These are phyloP conservation scores for Plantago major DNA, from an alignment of 257 asterid genomes.

Conservation along the genomic window DNA sequence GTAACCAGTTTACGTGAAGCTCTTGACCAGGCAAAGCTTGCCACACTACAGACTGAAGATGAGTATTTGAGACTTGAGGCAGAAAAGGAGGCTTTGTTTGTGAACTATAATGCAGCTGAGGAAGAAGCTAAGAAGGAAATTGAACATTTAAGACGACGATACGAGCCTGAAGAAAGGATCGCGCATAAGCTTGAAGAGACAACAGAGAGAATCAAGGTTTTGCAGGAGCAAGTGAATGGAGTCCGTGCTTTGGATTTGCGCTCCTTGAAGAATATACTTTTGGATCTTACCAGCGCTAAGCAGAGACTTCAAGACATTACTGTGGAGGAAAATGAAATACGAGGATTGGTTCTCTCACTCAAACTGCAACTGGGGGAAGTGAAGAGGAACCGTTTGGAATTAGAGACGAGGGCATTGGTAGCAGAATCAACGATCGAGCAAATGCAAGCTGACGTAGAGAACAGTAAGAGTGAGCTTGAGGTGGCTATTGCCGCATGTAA, in stretches of 20 bases:
- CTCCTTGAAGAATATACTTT: slow-evolving; percentile 19
- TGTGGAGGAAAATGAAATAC: slow-evolving; percentile 35
- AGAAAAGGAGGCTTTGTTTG: slow-evolving; percentile 44
- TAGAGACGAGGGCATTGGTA: slow-evolving; percentile 29
- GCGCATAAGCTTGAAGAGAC: slow-evolving; percentile 60
- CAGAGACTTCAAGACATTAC: slow-evolving; percentile 31
- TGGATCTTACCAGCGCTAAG: slow-evolving; percentile 44
- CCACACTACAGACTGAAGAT: slow-evolving; percentile 45
- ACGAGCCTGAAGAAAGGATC: slow-evolving; percentile 31
- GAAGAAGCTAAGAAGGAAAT: slow-evolving; percentile 38
- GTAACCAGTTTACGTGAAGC: slow-evolving; percentile 32
- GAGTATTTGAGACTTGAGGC: slow-evolving; percentile 34
- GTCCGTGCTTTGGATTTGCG: slow-evolving; percentile 38
- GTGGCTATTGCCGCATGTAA: slow-evolving; percentile 28
- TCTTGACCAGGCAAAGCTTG: slow-evolving; percentile 39
- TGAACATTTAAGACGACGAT: slow-evolving; percentile 35
- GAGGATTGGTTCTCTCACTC: slow-evolving; percentile 25
- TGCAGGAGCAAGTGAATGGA: slow-evolving; percentile 48
- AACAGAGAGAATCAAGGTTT: slow-evolving; percentile 36
- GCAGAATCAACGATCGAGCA: slow-evolving; percentile 35
- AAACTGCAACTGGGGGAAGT: slow-evolving; percentile 37
- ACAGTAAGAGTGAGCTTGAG: slow-evolving; percentile 43
- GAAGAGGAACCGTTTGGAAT: slow-evolving; percentile 29
- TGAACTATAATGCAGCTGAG: slow-evolving; percentile 30
- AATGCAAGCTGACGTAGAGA: slow-evolving; percentile 42